Evolutionary conservation across 177 flowering plant species (phyloP), one percentile per base, ranked within the genome.

Genomic region (Vitis hybrid): DNA sequence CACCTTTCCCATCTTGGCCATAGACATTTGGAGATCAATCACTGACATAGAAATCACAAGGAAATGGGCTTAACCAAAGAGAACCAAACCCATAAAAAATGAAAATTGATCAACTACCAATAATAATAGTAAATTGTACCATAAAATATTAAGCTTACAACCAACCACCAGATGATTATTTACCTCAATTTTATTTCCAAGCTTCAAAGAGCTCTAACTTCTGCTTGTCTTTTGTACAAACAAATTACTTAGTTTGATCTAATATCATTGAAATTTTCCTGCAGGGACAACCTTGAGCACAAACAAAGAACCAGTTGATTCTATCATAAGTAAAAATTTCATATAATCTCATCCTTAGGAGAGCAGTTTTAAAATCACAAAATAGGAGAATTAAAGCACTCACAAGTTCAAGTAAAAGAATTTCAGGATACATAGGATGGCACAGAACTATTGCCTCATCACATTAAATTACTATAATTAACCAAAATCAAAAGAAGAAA

Each of bases 191-290:
- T 72, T 70, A 66, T 75, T 56, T 66, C 82, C 86, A 72, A 80
- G 77, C 77, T 84, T 83, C 90, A 69, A 83, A 74, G 6, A 77
- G 0, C 73, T 86, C 86, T 15, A 84, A 58, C 68, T 75, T 83
- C 56, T 74, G 64, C 77, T 72, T 8, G 56, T 68, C 90, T 86
- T 79, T 35, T 8, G 59, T 35, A 65, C 2, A 58, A 65, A 52
- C 48, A 19, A 32, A 11, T 32, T 14, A 65, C 59, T 59, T 15
- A 48, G 70, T 11, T 63, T 18, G 55, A 70, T 24, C 2, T 18
- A 60, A 12, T 40, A 62, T 24, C 46, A 24, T n/a, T 11, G 13
- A n/a, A 32, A 56, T 27, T 2, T 1, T 24, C 24, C 24, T 24
- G 24, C 2, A 24, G 24, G 24, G 24, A 24, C 24, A 24, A 24